Conservation (phyloP, 495 filamentous ascomycete genomes). For the Neurospora cerealis region DNA sequence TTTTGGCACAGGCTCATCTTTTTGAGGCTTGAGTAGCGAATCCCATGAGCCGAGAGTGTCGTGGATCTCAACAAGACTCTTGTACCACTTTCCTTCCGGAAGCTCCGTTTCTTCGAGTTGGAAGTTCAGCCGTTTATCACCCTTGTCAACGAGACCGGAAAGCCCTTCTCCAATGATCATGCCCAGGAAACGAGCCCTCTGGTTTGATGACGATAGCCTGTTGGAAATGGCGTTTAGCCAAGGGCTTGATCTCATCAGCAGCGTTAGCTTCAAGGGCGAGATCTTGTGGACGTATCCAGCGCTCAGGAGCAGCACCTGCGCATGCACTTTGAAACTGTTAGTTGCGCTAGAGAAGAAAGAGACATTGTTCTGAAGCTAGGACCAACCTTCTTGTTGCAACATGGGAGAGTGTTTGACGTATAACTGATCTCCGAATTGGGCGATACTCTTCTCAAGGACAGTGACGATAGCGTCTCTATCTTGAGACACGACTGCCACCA, state of each 20-base stretch:
- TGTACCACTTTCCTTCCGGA: slow-evolving; percentile 69
- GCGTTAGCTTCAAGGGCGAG: slow-evolving; percentile 47
- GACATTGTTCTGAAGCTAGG: neutral
- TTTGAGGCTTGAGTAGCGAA: slow-evolving; percentile 24
- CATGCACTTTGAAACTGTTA: slow-evolving; percentile 47
- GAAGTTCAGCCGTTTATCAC: slow-evolving; percentile 65
- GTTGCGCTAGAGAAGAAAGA: neutral
- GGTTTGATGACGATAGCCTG: slow-evolving; percentile 66
- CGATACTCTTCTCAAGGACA: slow-evolving; percentile 56
- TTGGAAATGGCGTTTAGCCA: slow-evolving; percentile 80
- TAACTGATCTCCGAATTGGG: slow-evolving; percentile 72
- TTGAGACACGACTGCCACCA: slow-evolving; percentile 50
- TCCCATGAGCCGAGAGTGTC: slow-evolving; percentile 56
- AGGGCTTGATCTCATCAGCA: slow-evolving; percentile 55
- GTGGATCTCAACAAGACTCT: slow-evolving; percentile 48
- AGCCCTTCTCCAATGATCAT: slow-evolving; percentile 82
- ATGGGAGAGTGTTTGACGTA: slow-evolving; percentile 77
- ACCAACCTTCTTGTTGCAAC: slow-evolving; percentile 74
- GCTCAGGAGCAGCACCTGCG: slow-evolving; percentile 67
- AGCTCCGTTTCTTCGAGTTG: slow-evolving; percentile 68
- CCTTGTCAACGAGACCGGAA: slow-evolving; percentile 69
- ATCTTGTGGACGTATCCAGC: slow-evolving; percentile 64
- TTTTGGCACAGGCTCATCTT: neutral
- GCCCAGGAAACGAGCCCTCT: slow-evolving; percentile 69
- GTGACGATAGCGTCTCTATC: slow-evolving; percentile 41